Conservation (phyloP, 805 yeast species). For the Starmerella vitae region DNA sequence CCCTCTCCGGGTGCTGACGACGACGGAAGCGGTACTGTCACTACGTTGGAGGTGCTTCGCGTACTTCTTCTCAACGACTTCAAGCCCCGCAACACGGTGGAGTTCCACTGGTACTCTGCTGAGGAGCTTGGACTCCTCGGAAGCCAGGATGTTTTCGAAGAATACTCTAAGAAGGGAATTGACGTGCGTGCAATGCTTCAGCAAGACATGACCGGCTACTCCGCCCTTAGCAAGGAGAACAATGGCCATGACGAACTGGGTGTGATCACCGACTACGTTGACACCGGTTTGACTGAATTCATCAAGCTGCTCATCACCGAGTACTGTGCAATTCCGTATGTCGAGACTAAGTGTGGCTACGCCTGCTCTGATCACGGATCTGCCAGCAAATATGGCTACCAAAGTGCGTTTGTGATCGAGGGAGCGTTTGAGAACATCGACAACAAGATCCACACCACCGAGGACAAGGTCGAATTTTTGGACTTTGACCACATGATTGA, state of each 20-base stretch:
- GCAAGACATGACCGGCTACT: slow-evolving; percentile 88
- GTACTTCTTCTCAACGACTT: slow-evolving; percentile 37
- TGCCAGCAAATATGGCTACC: slow-evolving; percentile 70
- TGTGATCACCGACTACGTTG: slow-evolving; percentile 60
- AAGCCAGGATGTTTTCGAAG: slow-evolving; percentile 59
- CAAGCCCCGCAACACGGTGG: slow-evolving; percentile 57
- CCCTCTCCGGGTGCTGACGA: slow-evolving; percentile 94
- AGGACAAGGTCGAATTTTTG: slow-evolving; percentile 71
- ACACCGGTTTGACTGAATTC: slow-evolving; percentile 42
- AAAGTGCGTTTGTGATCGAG: slow-evolving; percentile 73
- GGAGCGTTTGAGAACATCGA: slow-evolving; percentile 49
- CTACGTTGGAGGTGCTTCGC: slow-evolving; percentile 63
- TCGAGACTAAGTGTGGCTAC: slow-evolving; percentile 73
- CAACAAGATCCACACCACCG: slow-evolving; percentile 54
- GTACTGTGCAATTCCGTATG: slow-evolving; percentile 56
- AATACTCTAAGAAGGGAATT: slow-evolving; percentile 34
- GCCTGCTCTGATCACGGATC: slow-evolving; percentile 91
- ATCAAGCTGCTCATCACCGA: slow-evolving; percentile 45
- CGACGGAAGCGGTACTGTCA: slow-evolving; percentile 77
- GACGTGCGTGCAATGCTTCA: slow-evolving; percentile 74
- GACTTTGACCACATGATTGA: slow-evolving; percentile 67
- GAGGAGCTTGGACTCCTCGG: slow-evolving; percentile 91
- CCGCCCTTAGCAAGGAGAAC: slow-evolving; percentile 30
- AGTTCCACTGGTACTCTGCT: slow-evolving; percentile 90
- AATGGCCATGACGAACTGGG: slow-evolving; percentile 55